A percentile compares a stretch with the other conserved stretches of the same genome.
Evolutionary conservation across 1,284 basidiomycete species (phyloP).

Genomic region (Ganoderma boninense): DNA sequence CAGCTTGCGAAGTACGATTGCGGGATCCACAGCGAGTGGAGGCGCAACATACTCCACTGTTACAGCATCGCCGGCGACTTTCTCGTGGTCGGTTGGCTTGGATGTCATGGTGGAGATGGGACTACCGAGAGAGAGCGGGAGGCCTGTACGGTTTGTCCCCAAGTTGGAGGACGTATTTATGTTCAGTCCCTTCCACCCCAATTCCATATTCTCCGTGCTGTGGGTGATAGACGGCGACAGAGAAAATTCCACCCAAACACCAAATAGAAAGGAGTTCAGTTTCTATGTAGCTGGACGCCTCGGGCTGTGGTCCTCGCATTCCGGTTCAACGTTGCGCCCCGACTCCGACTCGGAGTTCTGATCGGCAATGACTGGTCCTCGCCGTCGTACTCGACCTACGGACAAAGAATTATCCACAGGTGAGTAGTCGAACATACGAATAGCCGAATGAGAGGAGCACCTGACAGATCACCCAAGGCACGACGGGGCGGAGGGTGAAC

Average conservation of each 20-base stretch:
- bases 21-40: not conserved
- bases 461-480: no score
- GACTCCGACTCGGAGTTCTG: no score
- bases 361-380: not conserved
- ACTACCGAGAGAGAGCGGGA: not conserved
- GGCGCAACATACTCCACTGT: not conserved
- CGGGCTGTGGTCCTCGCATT: not conserved
- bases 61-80: not conserved
- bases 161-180: not conserved
- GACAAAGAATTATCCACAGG: no score
- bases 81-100: not conserved
- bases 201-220: not conserved
- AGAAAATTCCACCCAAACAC: not conserved
- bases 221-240: not conserved
- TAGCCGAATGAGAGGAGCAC: no score
- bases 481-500: no score
- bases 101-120: not conserved
- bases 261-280: not conserved
- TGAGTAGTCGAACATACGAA: no score
- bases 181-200: not conserved
- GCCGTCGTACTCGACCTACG: not conserved
- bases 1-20: conserved; percentile 33
- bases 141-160: not conserved
- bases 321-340: not conserved
- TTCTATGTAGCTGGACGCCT: not conserved